These are phyloP conservation scores for Phylloporus scabripes DNA, from an alignment of 768 basidiomycete species.

Conservation along the genomic window DNA sequence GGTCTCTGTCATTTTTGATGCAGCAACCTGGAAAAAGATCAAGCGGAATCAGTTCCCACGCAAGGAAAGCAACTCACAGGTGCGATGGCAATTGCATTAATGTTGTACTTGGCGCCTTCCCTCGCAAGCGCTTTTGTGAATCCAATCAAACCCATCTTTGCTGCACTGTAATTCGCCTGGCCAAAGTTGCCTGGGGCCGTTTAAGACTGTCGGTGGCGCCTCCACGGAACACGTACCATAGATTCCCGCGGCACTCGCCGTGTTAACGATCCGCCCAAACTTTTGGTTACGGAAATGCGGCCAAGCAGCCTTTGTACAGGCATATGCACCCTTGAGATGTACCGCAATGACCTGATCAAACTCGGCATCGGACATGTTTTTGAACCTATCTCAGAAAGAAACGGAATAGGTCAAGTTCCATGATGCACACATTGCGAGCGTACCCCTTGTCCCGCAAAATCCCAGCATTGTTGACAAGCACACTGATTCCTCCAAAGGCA, in stretches of 20 bases:
- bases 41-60: not conserved
- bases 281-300: slow-evolving; percentile 91
- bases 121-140: slow-evolving; percentile 91
- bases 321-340: slow-evolving; percentile 89
- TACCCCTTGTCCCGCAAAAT: slow-evolving; percentile 80
- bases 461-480: slow-evolving; percentile 95
- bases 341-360: slow-evolving; percentile 87
- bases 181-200: slow-evolving; percentile 75
- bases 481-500: slow-evolving; percentile 76
- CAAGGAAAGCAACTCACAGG: slow-evolving; percentile 51
- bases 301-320: slow-evolving; percentile 95
- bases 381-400: slow-evolving; percentile 55
- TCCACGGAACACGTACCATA: slow-evolving; percentile 54
- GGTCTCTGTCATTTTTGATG: slow-evolving; percentile 93
- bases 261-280: slow-evolving; percentile 92
- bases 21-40: slow-evolving; percentile 62
- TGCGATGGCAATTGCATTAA: slow-evolving; percentile 81
- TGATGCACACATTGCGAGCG: slow-evolving; percentile 14
- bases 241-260: slow-evolving; percentile 89
- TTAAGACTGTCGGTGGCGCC: not conserved
- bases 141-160: slow-evolving; percentile 91
- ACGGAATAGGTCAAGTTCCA: not conserved
- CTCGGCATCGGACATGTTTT: slow-evolving; percentile 94
- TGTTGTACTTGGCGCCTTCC: slow-evolving; percentile 90
- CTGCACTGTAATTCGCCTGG: slow-evolving; percentile 96